Conservation (phyloP, 106 monocot species). For the Dendrobium catenatum region DNA sequence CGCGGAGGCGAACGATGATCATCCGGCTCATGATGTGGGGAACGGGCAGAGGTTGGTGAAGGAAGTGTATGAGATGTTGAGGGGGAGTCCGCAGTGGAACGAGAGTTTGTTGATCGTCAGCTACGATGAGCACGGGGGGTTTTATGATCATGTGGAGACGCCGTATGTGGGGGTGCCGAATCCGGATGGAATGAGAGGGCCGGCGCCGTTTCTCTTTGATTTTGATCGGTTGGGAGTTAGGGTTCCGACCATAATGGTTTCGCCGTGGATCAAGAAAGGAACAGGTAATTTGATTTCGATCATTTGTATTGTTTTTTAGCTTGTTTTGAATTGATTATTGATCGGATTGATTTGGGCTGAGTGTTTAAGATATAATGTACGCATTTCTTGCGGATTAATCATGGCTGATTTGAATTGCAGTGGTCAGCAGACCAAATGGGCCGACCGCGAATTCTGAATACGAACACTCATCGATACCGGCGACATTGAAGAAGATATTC, state of each 20-base stretch:
- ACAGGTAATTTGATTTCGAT: conserved; percentile 26
- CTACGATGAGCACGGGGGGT: conserved; percentile 86
- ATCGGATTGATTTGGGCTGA: no score
- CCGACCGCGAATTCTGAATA: conserved; percentile 57
- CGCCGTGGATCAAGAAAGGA: conserved; percentile 85
- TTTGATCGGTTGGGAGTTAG: conserved; percentile 75
- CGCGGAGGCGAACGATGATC: conserved; percentile 56
- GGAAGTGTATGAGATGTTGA: conserved; percentile 72
- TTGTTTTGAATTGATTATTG: no score
- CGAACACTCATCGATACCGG: conserved; percentile 85
- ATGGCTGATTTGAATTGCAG: conserved; percentile 18
- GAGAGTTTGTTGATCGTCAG: conserved; percentile 51
- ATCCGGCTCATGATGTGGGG: conserved; percentile 73
- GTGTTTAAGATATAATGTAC: background rate
- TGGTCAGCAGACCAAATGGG: conserved; percentile 44
- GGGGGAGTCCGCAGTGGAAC: conserved; percentile 74
- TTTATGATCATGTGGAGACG: conserved; percentile 74
- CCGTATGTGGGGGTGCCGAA: conserved; percentile 61
- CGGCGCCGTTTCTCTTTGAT: conserved; percentile 45
- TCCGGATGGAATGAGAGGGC: conserved; percentile 48
- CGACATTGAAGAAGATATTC: conserved; percentile 73
- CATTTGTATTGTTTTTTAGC: no score
- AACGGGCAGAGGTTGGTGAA: conserved; percentile 76
- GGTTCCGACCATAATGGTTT: conserved; percentile 75
- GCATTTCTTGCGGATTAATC: background rate